Base-by-base conservation (phyloP, 2,329 filamentous ascomycete species). In the Botrytis hyacinthi region DNA sequence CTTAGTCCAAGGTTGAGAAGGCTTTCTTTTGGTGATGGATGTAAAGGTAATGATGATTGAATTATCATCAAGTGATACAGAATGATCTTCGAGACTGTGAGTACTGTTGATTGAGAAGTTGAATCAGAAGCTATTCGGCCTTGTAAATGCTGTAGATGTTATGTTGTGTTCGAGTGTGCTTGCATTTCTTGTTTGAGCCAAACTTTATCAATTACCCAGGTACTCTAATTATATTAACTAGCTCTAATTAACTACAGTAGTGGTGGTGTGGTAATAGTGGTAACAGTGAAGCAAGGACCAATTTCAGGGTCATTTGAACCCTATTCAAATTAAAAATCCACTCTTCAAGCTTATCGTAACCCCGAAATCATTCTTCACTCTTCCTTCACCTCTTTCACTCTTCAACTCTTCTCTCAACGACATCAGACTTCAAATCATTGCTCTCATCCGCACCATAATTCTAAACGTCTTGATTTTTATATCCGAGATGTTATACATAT, bases 171-270 rank as follows among this genome's bases (percentile, higher is more conserved):
- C 46, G 40, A 54, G 7, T 20, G 22, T 51, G 10, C 20, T 48
- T 48, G 12, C 14, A 51, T 66, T n/a, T 66, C 14, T 51, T 35
- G 62, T 66, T 66, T 66, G 62, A 65, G 42, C 42, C 42, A 66
- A n/a, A 66, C 44, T 48, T 48, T 5, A n/a, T n/a, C n/a, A 48
- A 44, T 44, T 40, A 10, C 37, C 9, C 9, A 10, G 37, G 37
- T 9, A 7, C 40, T 48, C 63, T 18, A 48, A 67, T 67, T 40
- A 40, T 35, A n/a, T n/a, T n/a, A n/a, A n/a, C n/a, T n/a, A n/a
- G n/a, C n/a, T n/a, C n/a, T n/a, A n/a, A n/a, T n/a, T n/a, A n/a
- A n/a, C n/a, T n/a, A n/a, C n/a, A 66, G 44, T 37, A n/a, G 44
- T 20, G 9, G 14, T 32, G 12, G 16, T 20, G 14, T 32, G 12